phyloP scores from a whole-genome alignment of 306 rosid genomes.

The Cucurbita moschata region DNA sequence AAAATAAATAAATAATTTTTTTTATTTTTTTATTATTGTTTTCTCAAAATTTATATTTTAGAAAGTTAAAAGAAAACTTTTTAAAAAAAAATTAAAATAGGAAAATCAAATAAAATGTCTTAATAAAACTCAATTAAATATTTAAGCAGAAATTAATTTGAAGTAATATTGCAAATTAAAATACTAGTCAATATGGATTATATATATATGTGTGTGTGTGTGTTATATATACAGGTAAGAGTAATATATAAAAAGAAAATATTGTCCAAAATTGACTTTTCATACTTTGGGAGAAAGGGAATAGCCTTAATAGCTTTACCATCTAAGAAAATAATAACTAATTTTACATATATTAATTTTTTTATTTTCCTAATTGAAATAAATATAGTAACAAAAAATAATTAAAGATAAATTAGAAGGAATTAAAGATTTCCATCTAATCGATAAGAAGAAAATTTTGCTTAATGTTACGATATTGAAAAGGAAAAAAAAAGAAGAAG shows the following conservation, averaged over 20 bases:
- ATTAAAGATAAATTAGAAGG: background rate
- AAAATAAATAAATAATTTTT: no score
- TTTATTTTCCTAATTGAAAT: background rate
- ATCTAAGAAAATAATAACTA: background rate
- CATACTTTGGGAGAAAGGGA: background rate
- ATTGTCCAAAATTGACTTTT: conserved; percentile 1
- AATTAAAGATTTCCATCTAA: background rate
- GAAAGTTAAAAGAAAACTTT: background rate
- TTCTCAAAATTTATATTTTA: background rate
- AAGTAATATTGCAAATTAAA: background rate
- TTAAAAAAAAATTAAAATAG: background rate
- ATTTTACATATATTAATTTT: background rate
- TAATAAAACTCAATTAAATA: background rate
- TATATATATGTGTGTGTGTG: background rate
- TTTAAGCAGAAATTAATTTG: background rate
- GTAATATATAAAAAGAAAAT: background rate
- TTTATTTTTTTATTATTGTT: background rate
- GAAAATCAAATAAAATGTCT: background rate
- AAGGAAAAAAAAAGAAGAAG: no score
- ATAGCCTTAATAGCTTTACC: background rate
- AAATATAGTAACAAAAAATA: background rate
- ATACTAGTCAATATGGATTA: background rate
- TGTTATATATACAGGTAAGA: background rate
- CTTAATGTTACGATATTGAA: no score
- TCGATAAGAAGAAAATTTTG: background rate